Evolutionary conservation across 108 stramenopile species (phyloP), one percentile per base, ranked within the genome.

Genomic region (Thalassiosira profunda): DNA sequence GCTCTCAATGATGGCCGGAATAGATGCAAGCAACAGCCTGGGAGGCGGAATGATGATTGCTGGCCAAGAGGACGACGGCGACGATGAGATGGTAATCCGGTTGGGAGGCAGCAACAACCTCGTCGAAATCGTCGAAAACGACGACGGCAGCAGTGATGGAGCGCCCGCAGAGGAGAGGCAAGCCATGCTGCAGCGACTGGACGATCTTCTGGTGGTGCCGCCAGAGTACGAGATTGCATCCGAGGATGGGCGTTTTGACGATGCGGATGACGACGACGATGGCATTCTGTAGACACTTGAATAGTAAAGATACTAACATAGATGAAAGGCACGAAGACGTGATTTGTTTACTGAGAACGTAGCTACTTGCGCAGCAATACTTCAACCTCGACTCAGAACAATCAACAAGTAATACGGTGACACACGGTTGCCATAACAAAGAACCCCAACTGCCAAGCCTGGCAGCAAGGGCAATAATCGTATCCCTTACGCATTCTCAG

Each of bases 231-330:
- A 88, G 60, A 72, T 76, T 12, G 33, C 66, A 53, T 53, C 72
- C 33, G 55, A 53, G 31, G 82, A 78, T 38, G 87, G 85, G 17
- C 86, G 86, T 42, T 87, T 87, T 80, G 83, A 82, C 55, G 82
- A 84, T 62, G 86, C 82, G 30, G 64, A 71, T 23, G 49, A 25
- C 21, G 65, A 67, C 12, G 65, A 63, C 52, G 77, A 82, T 54
- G 70, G 72, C 23, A 37, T 79, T 29, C 67, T 79, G 18, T 79
- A 51, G 64, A 14, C 46, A n/a, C n/a, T n/a, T 60, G 18, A 10
- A 40, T 12, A 12, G 12, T 4, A 8, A 51, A 5, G 21, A 53
- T 37, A n/a, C n/a, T n/a, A n/a, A n/a, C n/a, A n/a, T n/a, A n/a
- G 23, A 25, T 20, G 35, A 34, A 34, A 14, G 0, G 9, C 6